These are phyloP conservation scores for Cornus kousa DNA, from an alignment of 148 eudicot genomes.

Conservation along the genomic window DNA sequence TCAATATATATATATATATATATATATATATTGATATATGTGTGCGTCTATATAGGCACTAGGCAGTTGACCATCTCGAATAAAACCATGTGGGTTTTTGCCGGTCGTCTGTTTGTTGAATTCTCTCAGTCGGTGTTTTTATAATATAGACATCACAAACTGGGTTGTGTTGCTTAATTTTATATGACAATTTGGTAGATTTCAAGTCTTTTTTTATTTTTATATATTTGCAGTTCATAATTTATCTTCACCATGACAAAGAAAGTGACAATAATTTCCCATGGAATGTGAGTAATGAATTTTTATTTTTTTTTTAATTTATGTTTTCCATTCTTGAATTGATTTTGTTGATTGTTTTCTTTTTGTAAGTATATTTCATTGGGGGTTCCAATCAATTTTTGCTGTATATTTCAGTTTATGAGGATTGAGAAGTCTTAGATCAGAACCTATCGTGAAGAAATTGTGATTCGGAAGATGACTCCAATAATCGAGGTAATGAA, in stretches of 20 bases:
- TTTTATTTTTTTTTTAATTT: neutral
- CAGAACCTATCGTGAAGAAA: neutral
- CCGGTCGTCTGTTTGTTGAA: too few species aligned
- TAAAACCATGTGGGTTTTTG: neutral
- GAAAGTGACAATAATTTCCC: neutral
- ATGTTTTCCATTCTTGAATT: neutral
- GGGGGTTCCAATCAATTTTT: neutral
- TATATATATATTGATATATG: neutral
- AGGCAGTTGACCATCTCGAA: neutral
- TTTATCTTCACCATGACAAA: neutral
- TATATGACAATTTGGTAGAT: neutral
- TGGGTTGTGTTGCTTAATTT: neutral
- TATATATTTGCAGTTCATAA: too few species aligned
- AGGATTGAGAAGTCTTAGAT: neutral
- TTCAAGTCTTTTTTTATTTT: neutral
- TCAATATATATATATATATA: neutral
- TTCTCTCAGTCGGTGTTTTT: neutral
- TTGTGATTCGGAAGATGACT: neutral
- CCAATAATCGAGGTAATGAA: slow-evolving; percentile 1
- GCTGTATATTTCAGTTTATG: neutral
- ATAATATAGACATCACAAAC: neutral
- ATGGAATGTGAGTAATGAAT: neutral
- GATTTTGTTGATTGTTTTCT: too few species aligned
- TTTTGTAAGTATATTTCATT: neutral
- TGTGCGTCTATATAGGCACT: neutral